Base-by-base conservation (phyloP, 306 rosid genomes). In the Quercus agrifolia region DNA sequence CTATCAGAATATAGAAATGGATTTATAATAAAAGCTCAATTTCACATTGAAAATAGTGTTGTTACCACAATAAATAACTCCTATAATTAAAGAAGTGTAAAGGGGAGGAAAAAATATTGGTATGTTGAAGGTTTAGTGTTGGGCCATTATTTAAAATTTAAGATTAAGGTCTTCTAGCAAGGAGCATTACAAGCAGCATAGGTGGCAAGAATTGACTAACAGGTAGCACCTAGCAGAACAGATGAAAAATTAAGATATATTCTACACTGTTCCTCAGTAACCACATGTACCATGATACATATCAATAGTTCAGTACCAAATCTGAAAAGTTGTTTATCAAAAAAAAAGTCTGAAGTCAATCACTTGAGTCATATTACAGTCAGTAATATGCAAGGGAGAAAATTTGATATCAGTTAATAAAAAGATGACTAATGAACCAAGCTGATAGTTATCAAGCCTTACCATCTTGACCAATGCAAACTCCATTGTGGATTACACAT, bases 401-500 rank as follows among this genome's bases (percentile, higher is more conserved):
- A 67, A 14, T 61, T 11, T 11, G 5, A 28, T 19, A 67, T 63
- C 12, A 67, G 72, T 19, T 13, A 67, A 19, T 67, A 67, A n/a
- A 35, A n/a, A 67, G 44, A 67, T 8, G 33, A 59, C 2, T 9
- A 18, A 80, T 56, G 49, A 80, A 68, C 61, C 56, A 77, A 74
- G 86, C 19, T 71, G 52, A 78, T 49, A 77, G 59, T 58, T 77
- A 56, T 17, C 28, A 56, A 78, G 75, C 75, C 82, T 87, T 90
- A 94, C 97, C 99, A 83, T 94, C 97, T 90, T 94, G 99, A 77
- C 97, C 99, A 81, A 94, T 81, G 93, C 97, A 91, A 56, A 88
- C 97, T 61, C 99, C 99, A 57, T 79, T 90, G 87, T 94, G 97
- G 71, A 94, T 86, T 61, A 92, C 78, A 80, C 99, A 94, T 21